Percentiles rank a stretch among this genome's conserved stretches.
Evolutionary conservation across 2,329 filamentous ascomycete species (phyloP).

Genomic region (Scedosporium boydii): DNA sequence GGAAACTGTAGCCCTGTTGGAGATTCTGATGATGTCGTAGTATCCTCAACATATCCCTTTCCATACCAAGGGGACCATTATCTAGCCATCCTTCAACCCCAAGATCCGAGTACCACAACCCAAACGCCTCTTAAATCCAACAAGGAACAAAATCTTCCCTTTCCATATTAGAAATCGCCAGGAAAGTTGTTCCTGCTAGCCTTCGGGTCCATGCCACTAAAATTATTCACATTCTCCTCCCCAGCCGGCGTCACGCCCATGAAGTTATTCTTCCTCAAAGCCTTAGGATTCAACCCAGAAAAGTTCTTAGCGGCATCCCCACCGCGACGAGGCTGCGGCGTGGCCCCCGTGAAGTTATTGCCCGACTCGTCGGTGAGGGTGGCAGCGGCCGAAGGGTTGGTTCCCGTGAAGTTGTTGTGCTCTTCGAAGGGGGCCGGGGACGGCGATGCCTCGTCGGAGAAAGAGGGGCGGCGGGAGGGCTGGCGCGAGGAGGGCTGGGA

Average conservation of each 20-base stretch:
- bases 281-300: not conserved
- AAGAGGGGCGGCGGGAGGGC: not conserved
- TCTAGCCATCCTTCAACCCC: not conserved
- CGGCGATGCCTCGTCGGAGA: not conserved
- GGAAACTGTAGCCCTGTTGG: not conserved
- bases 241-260: not conserved
- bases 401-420: conserved; percentile 12
- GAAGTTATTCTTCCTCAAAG: conserved; percentile 2
- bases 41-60: not conserved
- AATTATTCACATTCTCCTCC: not conserved
- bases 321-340: conserved; percentile 2
- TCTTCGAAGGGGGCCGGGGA: conserved; percentile 1
- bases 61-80: not conserved
- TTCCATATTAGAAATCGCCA: not conserved
- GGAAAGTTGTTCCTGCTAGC: conserved; percentile 1
- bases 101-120: too few species aligned
- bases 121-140: not conserved
- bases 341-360: conserved; percentile 11
- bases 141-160: too few species aligned
- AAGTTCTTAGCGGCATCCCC: not conserved
- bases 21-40: not conserved
- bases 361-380: not conserved
- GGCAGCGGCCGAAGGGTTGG: conserved; percentile 4
- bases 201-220: not conserved
- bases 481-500: not conserved